These are phyloP conservation scores for Aspergillus conjunctus DNA, from an alignment of 495 filamentous ascomycete genomes.

Conservation along the genomic window DNA sequence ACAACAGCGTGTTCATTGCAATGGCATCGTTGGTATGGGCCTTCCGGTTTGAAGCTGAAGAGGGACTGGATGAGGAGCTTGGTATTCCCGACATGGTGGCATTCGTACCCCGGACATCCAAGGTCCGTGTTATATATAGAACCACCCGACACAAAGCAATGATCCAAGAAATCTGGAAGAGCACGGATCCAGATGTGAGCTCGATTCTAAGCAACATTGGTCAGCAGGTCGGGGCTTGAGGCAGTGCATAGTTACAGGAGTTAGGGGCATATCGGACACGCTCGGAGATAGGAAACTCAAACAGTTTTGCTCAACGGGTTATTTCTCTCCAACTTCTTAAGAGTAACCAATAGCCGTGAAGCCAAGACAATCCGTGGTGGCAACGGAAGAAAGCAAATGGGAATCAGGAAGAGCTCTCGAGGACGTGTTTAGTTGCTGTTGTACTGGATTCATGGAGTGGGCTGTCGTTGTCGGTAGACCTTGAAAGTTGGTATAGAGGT, in stretches of 20 bases:
- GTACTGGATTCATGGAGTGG: too few species aligned
- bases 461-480: too few species aligned
- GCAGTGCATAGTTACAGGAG: background rate
- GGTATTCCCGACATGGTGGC: background rate
- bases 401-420: too few species aligned
- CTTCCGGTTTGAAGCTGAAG: background rate
- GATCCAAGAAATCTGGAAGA: background rate
- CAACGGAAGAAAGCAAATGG: background rate
- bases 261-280: background rate
- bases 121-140: background rate
- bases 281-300: background rate
- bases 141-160: background rate
- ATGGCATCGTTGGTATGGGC: background rate
- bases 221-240: background rate
- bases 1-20: background rate
- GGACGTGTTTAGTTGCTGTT: too few species aligned
- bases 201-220: background rate
- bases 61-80: background rate
- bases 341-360: background rate
- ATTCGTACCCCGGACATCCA: background rate
- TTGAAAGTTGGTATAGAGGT: too few species aligned
- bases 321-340: background rate
- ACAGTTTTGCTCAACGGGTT: background rate
- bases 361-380: background rate
- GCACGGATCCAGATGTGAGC: background rate